A percentile compares a stretch with the other conserved stretches of the same genome.
Evolutionary conservation across 1,284 basidiomycete species (phyloP).

Genomic region (Trametes versicolor): DNA sequence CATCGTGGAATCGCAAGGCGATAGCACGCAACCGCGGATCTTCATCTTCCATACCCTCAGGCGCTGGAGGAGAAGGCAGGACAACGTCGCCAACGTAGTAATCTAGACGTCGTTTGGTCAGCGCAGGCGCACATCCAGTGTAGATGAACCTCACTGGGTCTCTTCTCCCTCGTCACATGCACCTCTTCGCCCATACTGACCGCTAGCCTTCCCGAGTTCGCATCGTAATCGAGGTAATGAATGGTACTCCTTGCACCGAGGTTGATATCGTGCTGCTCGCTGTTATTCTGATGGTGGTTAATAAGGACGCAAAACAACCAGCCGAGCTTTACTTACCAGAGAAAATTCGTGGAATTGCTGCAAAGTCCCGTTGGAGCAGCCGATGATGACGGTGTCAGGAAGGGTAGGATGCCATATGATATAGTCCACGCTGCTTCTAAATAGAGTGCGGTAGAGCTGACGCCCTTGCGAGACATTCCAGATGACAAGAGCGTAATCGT

Average conservation of each 20-base stretch:
- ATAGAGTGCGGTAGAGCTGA: conserved; percentile 1
- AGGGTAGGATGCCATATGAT: conserved; percentile 4
- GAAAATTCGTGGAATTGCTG: not conserved
- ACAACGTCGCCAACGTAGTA: not conserved
- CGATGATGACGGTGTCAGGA: conserved; percentile 2
- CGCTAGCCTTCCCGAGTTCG: not conserved
- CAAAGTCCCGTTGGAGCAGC: not conserved
- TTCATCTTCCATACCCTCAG: not conserved
- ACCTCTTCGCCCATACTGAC: conserved; percentile 7
- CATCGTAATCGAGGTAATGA: conserved; percentile 6
- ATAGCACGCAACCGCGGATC: not conserved
- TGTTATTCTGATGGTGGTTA: not conserved
- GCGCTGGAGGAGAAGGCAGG: not conserved
- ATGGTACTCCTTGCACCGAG: not conserved
- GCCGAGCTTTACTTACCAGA: not conserved
- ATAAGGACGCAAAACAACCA: not conserved
- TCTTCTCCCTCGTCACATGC: conserved; percentile 2
- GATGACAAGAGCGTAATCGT: conserved; percentile 9
- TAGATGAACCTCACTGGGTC: not conserved
- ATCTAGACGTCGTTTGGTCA: not conserved
- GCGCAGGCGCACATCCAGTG: not conserved
- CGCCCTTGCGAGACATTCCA: conserved; percentile 6
- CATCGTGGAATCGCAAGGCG: not conserved
- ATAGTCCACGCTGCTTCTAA: not conserved
- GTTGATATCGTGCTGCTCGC: not conserved